Evolutionary conservation across 2,329 filamentous ascomycete genomes (phyloP).

Genomic region (Drechslera avenae): DNA sequence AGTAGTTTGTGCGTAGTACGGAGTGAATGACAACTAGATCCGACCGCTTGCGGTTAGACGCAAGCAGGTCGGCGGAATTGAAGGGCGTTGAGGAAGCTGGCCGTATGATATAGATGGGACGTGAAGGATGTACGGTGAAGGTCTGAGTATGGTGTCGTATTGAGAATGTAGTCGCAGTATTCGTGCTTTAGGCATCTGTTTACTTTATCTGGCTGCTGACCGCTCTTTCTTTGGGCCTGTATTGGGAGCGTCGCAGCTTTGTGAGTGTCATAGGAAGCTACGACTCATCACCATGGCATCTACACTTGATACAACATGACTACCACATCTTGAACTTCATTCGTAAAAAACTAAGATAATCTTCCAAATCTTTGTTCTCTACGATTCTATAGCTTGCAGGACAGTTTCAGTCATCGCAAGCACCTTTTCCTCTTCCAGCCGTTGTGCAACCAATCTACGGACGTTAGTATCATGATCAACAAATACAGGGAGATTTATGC

Average conservation of each 20-base stretch:
- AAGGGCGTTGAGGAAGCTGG: constrained; percentile 19
- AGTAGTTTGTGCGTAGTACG: background rate
- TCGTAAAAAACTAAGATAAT: background rate
- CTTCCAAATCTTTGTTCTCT: background rate
- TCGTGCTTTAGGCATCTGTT: background rate
- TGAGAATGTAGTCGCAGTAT: background rate
- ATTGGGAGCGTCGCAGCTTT: background rate
- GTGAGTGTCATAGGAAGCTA: background rate
- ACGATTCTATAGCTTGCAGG: constrained; percentile 33
- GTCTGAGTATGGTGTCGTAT: constrained; percentile 11
- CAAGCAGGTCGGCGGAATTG: background rate
- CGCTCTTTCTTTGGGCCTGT: constrained; percentile 4
- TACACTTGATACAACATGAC: background rate
- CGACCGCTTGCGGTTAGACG: constrained; percentile 1
- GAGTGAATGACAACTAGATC: constrained; percentile 20
- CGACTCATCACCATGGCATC: background rate
- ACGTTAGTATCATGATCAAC: background rate
- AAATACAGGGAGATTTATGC: background rate
- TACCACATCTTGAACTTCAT: background rate
- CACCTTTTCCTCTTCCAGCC: constrained; percentile 52
- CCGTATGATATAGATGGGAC: constrained; percentile 6
- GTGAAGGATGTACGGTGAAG: constrained; percentile 14
- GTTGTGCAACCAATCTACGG: constrained; percentile 43
- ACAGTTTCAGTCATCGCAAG: constrained; percentile 48
- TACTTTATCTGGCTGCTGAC: background rate